Conservation (phyloP, 2,329 filamentous ascomycete species). For the Myriosclerotinia curreyana region DNA sequence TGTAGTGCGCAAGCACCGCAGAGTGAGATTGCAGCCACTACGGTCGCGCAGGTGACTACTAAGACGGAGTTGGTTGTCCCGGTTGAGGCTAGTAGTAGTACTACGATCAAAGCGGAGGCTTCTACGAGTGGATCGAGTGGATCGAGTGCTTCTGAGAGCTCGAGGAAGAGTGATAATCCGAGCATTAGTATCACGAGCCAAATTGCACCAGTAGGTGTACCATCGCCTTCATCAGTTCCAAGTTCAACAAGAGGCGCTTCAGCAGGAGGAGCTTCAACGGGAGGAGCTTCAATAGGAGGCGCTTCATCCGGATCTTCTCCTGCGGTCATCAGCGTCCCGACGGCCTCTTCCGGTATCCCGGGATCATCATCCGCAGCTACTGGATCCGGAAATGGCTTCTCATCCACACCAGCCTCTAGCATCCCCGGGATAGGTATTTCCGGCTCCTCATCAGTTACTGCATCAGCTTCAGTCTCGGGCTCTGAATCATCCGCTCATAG, state of each 20-base stretch:
- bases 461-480: background rate
- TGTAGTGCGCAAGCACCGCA: constrained; percentile 28
- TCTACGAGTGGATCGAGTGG: background rate
- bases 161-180: background rate
- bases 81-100: constrained; percentile 1
- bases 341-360: background rate
- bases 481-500: background rate
- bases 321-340: background rate
- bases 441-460: background rate
- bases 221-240: background rate
- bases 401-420: background rate
- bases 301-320: background rate
- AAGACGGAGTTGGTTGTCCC: constrained; percentile 2
- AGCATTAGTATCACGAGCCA: constrained; percentile 17
- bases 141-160: background rate
- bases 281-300: background rate
- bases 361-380: background rate
- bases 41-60: constrained; percentile 14
- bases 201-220: background rate
- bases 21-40: constrained; percentile 22
- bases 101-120: background rate
- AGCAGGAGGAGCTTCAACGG: background rate
- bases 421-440: background rate
- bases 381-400: background rate
- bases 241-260: background rate